Conservation (phyloP, 225 moss, liverwort and hornwort species). For the Physcomitrium patens region DNA sequence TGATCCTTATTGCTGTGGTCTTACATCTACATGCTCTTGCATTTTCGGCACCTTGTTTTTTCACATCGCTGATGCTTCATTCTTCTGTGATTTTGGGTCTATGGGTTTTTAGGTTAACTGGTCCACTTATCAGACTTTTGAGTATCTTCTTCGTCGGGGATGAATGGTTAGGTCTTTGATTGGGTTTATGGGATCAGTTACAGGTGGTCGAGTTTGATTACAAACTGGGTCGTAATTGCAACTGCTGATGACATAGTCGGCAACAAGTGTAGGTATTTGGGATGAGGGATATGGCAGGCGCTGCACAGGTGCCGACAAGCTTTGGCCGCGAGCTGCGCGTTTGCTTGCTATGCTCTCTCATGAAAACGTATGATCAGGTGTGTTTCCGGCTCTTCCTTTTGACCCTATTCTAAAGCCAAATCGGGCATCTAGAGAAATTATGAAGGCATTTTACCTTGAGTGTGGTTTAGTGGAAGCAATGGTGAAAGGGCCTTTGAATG, state of each 20-base stretch:
- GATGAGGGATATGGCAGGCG: slow-evolving; percentile 44
- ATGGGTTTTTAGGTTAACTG: no score
- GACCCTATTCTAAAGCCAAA: not conserved
- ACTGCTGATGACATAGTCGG: not conserved
- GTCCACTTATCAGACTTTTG: no score
- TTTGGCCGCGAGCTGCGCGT: slow-evolving; percentile 95
- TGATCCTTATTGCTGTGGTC: no score
- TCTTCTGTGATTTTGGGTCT: no score
- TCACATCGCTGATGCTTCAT: no score
- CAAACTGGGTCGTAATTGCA: not conserved
- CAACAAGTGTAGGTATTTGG: not conserved
- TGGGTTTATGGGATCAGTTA: not conserved
- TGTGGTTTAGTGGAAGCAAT: not conserved
- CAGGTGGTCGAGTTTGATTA: not conserved
- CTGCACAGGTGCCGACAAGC: slow-evolving; percentile 92
- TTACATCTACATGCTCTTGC: no score
- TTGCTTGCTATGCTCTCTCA: slow-evolving; percentile 87
- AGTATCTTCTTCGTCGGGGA: not conserved
- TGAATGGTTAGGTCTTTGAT: not conserved
- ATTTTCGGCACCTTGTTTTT: no score
- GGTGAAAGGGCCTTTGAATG: not conserved
- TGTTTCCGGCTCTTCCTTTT: not conserved
- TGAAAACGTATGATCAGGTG: slow-evolving; percentile 96
- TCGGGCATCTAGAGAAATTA: no score
- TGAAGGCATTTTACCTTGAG: no score